Base-by-base conservation (phyloP, 1,139 yeast genomes). In the Geotrichum reessii region DNA sequence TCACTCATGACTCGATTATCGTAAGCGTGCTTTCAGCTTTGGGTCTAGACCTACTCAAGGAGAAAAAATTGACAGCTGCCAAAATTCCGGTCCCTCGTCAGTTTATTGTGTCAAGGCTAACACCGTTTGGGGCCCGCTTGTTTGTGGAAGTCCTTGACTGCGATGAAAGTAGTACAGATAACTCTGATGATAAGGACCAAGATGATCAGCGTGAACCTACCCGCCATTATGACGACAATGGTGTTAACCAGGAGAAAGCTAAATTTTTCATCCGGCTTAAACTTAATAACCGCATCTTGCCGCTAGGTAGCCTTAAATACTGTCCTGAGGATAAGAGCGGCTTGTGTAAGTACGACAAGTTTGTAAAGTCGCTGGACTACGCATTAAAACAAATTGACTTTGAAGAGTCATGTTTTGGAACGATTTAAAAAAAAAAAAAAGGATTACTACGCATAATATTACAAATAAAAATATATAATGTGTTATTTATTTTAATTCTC, bases 51-150 rank as follows among this genome's bases (percentile, higher is more conserved):
- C 68, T 74, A 62, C 67, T 76, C 42, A 66, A 69, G 55, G 67
- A 67, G 21, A 68, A 72, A 3, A 42, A 52, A 8, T 70, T 76
- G 17, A 72, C 78, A 11, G 61, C 72, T n/a, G 64, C 63, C 55
- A 68, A 68, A 54, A 66, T 75, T 60, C 69, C 72, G 50, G 76
- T 67, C n/a, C 78, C 78, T 1, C 67, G 78, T 22, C 73, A 73
- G 59, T 75, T 75, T 62, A 73, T 76, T 33, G 63, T 72, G 5
- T 75, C 78, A 27, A 64, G 78, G 14, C 65, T 77, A 52, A 72
- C 76, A 1, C 80, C 80, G 17, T 76, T 77, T 63, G 78, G 77
- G 4, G 79, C 80, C 0, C 67, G 77, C 5, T 64, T 76, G 33
- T 69, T 65, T 56, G 72, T 76, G 19, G 80, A 76, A 60, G 65